phyloP scores from a whole-genome alignment of 2,329 filamentous ascomycete genomes.

The Colletotrichum liriopes region DNA sequence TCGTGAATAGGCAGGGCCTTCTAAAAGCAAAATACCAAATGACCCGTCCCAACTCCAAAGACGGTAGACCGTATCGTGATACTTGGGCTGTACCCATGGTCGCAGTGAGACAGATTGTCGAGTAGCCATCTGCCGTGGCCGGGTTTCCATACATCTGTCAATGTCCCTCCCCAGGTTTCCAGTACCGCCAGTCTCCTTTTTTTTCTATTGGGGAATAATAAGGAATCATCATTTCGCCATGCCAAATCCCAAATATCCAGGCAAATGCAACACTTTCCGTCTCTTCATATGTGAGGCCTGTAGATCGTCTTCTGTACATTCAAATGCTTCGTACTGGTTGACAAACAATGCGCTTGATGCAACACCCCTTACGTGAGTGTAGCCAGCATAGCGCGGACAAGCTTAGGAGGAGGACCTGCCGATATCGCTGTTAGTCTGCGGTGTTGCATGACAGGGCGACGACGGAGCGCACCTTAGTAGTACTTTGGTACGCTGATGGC shows the following conservation, averaged over 20 bases:
- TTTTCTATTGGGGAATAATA: conserved; percentile 42
- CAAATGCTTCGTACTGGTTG: background rate
- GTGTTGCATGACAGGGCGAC: conserved; percentile 19
- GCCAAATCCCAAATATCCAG: background rate
- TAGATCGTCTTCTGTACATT: conserved; percentile 30
- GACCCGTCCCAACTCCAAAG: background rate
- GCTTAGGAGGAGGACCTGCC: conserved; percentile 74
- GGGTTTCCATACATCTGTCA: background rate
- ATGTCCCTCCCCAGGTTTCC: background rate
- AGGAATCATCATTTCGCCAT: conserved; percentile 21
- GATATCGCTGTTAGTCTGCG: conserved; percentile 46
- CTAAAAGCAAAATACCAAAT: conserved; percentile 1
- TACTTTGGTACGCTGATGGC: conserved; percentile 85
- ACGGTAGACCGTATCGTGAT: background rate
- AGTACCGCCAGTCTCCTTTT: conserved; percentile 14
- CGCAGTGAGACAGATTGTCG: background rate
- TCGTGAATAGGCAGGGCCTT: conserved; percentile 14
- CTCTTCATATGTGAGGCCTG: conserved; percentile 16
- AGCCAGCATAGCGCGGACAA: conserved; percentile 79
- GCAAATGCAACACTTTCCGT: conserved; percentile 23
- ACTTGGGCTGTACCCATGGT: background rate
- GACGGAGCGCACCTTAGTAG: conserved; percentile 68
- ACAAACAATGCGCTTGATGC: background rate
- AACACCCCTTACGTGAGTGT: conserved; percentile 72
- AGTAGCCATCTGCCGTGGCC: background rate